Percentiles rank a stretch among this genome's conserved stretches.
Evolutionary conservation across 495 filamentous ascomycete genomes (phyloP).

Genomic region (Hypoxylon lenormandii): DNA sequence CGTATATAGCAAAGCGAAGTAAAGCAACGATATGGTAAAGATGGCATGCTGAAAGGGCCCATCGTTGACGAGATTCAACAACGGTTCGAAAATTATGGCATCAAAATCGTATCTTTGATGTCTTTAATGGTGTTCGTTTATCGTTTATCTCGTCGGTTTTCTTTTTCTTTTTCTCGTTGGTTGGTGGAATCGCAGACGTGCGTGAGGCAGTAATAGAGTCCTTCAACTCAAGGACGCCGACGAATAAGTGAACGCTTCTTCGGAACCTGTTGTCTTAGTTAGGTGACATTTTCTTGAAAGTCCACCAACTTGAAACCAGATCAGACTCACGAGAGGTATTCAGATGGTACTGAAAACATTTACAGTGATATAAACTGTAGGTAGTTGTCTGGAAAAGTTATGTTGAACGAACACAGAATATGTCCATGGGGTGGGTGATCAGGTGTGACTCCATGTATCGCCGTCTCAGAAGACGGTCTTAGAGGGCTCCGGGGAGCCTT

Average conservation of each 20-base stretch:
- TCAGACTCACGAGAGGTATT: no score
- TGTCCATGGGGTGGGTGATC: not conserved
- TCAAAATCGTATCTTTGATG: constrained; percentile 10
- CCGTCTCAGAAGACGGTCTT: not conserved
- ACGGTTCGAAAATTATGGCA: constrained; percentile 18
- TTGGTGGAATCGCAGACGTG: not conserved
- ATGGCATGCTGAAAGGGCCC: constrained; percentile 13
- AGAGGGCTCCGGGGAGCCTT: constrained; percentile 8
- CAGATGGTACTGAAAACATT: not conserved
- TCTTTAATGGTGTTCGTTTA: constrained; percentile 31
- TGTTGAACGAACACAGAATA: not conserved
- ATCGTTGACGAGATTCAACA: constrained; percentile 19
- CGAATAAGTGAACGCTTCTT: not conserved
- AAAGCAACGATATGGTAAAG: constrained; percentile 9
- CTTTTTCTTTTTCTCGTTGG: constrained; percentile 11
- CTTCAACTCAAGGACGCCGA: not conserved
- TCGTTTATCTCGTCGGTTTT: constrained; percentile 10
- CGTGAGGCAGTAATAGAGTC: constrained; percentile 7
- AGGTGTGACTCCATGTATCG: no score
- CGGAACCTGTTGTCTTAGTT: not conserved
- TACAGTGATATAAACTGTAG: not conserved
- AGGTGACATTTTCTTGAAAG: not conserved
- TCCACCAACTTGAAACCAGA: not conserved
- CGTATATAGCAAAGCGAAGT: constrained; percentile 12
- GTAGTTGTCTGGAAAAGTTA: not conserved